A percentile compares a stretch with the other conserved stretches of the same genome.
Conservation (phyloP, 1,139 yeast species). For the Meyerozyma sp. region DNA sequence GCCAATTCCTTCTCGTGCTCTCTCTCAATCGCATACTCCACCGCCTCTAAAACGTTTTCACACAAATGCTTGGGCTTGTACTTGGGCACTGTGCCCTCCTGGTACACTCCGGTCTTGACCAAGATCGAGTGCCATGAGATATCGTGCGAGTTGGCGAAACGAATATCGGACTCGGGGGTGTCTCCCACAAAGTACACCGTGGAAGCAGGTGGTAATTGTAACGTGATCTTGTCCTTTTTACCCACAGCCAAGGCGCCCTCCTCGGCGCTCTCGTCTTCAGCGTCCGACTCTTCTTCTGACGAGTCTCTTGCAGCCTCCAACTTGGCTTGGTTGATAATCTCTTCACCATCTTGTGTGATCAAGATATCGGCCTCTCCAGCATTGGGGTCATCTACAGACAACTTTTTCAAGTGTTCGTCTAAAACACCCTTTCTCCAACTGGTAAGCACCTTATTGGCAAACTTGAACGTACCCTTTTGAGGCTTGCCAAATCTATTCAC, state of each 20-base stretch:
- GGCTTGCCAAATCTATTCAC: constrained; percentile 84
- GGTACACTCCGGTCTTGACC: constrained; percentile 84
- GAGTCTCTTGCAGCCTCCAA: constrained; percentile 32
- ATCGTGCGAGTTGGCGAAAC: constrained; percentile 84
- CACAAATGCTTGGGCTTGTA: constrained; percentile 71
- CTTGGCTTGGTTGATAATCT: constrained; percentile 40
- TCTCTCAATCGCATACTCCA: constrained; percentile 74
- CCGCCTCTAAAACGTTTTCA: constrained; percentile 75
- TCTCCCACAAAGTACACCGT: constrained; percentile 88
- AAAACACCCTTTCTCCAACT: constrained; percentile 75
- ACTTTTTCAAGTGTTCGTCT: constrained; percentile 63
- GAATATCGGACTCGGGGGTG: constrained; percentile 86
- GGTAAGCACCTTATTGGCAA: constrained; percentile 69
- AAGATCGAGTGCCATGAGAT: constrained; percentile 78
- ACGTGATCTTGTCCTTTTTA: constrained; percentile 34
- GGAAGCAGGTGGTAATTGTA: constrained; percentile 74
- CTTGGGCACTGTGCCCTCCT: constrained; percentile 72
- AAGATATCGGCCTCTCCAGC: constrained; percentile 44
- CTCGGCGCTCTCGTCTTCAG: constrained; percentile 24
- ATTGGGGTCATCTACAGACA: constrained; percentile 41
- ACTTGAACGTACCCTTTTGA: constrained; percentile 75
- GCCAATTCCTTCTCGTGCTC: constrained; percentile 66
- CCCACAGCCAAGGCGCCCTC: constrained; percentile 25
- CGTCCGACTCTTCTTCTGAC: constrained; percentile 28
- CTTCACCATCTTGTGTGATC: constrained; percentile 45